Percentiles rank a stretch among this genome's conserved stretches.
Conservation (phyloP, 2,329 filamentous ascomycete species). For the Diaporthe sp. region DNA sequence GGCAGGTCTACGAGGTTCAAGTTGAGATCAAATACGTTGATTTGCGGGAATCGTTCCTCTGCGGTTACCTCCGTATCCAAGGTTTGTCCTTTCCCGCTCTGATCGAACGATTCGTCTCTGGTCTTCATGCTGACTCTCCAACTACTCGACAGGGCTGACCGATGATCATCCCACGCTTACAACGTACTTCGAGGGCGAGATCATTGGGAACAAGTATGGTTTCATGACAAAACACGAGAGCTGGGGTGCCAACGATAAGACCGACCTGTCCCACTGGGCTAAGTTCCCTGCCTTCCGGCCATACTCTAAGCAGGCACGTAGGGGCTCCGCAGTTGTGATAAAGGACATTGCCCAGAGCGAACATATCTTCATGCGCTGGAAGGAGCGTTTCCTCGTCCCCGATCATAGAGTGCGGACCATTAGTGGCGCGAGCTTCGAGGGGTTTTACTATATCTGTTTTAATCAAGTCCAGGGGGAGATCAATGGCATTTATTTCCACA, state of each 20-base stretch:
- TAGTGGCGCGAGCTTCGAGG: slow-evolving; percentile 94
- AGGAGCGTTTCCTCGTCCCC: slow-evolving; percentile 96
- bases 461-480: slow-evolving; percentile 90
- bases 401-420: slow-evolving; percentile 94
- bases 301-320: slow-evolving; percentile 71
- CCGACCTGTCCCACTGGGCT: slow-evolving; percentile 93
- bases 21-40: slow-evolving; percentile 98
- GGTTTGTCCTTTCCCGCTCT: slow-evolving; percentile 65
- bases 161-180: slow-evolving; percentile 97
- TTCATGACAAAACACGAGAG: slow-evolving; percentile 90
- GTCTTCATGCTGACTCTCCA: background rate
- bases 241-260: slow-evolving; percentile 94
- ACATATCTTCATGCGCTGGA: slow-evolving; percentile 99
- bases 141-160: slow-evolving; percentile 78
- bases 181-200: slow-evolving; percentile 98
- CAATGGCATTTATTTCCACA: slow-evolving; percentile 97
- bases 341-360: slow-evolving; percentile 84
- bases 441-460: slow-evolving; percentile 99
- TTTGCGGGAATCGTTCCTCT: slow-evolving; percentile 92
- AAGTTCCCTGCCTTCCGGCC: slow-evolving; percentile 91
- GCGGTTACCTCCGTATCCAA: slow-evolving; percentile 95
- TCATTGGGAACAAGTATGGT: slow-evolving; percentile 94
- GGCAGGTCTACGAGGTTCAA: slow-evolving; percentile 93
- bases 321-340: slow-evolving; percentile 69
- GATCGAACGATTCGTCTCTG: background rate